These are phyloP conservation scores for Odonthalia washingtoniensis DNA, from an alignment of 31 red algal species.

Conservation along the genomic window DNA sequence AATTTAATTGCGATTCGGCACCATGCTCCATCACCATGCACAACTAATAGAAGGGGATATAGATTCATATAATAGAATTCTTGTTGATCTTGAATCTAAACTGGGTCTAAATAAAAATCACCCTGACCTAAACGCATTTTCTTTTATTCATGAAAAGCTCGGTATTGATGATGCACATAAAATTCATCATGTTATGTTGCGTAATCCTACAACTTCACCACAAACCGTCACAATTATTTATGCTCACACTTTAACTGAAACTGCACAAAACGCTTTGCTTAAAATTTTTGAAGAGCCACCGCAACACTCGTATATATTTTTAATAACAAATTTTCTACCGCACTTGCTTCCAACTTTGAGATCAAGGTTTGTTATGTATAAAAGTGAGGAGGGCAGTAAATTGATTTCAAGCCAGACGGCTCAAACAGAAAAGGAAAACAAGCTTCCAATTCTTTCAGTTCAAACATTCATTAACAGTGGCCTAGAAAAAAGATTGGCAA, in stretches of 20 bases:
- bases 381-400: not conserved
- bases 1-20: slow-evolving; percentile 12
- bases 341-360: not conserved
- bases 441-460: not conserved
- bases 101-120: slow-evolving; percentile 1
- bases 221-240: not conserved
- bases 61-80: slow-evolving; percentile 1
- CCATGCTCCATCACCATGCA: not conserved
- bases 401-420: not conserved
- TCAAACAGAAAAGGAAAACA: not conserved
- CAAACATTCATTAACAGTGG: not conserved
- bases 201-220: not conserved
- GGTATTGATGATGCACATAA: too few species aligned
- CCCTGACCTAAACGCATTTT: not conserved
- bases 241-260: not conserved
- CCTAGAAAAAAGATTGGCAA: not conserved
- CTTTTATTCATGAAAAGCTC: too few species aligned
- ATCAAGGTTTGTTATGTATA: not conserved
- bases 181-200: too few species aligned
- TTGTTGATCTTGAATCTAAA: slow-evolving; percentile 14
- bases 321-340: not conserved
- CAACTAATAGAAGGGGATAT: not conserved
- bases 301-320: not conserved
- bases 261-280: not conserved
- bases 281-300: not conserved